Percentiles rank a stretch among this genome's conserved stretches.
Evolutionary conservation across 129 eudicot species (phyloP).

Genomic region (Pseudognaphalium luteoalbum): DNA sequence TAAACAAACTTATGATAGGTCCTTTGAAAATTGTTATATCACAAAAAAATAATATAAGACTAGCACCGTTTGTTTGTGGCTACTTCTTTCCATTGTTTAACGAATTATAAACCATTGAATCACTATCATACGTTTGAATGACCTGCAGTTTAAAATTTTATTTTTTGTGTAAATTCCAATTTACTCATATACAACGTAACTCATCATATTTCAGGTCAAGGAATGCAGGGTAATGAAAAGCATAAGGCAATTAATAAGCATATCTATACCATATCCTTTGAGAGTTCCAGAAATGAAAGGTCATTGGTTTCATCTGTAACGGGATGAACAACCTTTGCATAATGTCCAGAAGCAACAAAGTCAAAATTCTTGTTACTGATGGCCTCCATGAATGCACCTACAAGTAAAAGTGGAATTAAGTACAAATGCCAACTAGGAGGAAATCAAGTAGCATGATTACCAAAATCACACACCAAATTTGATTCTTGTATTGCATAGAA

Average conservation of each 20-base stretch:
- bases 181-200: no score
- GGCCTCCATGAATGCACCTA: conserved; percentile 96
- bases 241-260: conserved; percentile 11
- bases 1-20: no score
- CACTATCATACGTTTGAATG: no score
- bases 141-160: no score
- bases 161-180: no score
- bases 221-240: neutral
- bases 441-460: conserved; percentile 11
- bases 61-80: no score
- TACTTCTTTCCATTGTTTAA: no score
- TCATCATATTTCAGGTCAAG: neutral
- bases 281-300: conserved; percentile 69
- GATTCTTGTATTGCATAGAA: conserved; percentile 98
- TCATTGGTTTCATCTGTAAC: conserved; percentile 34
- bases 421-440: conserved; percentile 9
- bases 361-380: conserved; percentile 76
- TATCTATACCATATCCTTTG: conserved; percentile 67
- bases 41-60: no score
- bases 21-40: no score
- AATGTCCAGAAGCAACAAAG: conserved; percentile 95
- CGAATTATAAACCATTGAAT: no score
- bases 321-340: conserved; percentile 78
- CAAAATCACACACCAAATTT: conserved; percentile 73
- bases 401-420: conserved; percentile 9